Percentiles rank a stretch among this genome's conserved stretches.
phyloP scores from a whole-genome alignment of 139 green algal genomes.

The Mesotaenium endlicherianum region DNA sequence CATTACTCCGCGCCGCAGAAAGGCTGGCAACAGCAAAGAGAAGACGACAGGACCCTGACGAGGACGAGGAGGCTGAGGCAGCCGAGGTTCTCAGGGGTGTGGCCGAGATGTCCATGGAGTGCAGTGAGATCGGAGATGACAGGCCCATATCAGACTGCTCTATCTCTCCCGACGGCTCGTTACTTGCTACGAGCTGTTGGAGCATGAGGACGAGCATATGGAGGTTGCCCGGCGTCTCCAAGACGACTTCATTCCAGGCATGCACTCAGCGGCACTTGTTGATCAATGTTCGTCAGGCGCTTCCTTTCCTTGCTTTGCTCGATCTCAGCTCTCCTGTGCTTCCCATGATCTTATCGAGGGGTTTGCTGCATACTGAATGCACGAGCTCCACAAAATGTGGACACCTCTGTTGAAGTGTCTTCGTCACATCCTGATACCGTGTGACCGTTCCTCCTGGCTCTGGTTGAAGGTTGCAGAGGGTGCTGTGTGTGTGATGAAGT shows the following conservation, averaged over 20 bases:
- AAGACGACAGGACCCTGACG: slow-evolving; percentile 58
- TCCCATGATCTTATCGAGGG: slow-evolving; percentile 55
- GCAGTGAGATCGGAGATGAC: slow-evolving; percentile 83
- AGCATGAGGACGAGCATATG: slow-evolving; percentile 75
- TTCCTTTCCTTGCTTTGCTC: background rate
- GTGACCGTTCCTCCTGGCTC: no score
- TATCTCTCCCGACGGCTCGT: slow-evolving; percentile 69
- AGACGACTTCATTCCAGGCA: background rate
- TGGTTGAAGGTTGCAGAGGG: no score
- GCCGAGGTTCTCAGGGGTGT: slow-evolving; percentile 13
- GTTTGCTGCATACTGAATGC: no score
- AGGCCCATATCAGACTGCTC: slow-evolving; percentile 73
- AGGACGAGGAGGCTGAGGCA: slow-evolving; percentile 35
- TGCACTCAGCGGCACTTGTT: background rate
- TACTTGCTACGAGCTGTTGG: slow-evolving; percentile 75
- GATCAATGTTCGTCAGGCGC: background rate
- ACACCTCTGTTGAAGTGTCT: no score
- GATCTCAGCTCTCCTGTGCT: background rate
- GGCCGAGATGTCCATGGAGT: slow-evolving; percentile 14
- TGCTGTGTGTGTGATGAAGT: no score
- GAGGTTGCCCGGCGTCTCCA: slow-evolving; percentile 36
- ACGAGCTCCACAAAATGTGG: no score
- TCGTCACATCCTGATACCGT: no score
- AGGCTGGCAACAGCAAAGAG: slow-evolving; percentile 61
- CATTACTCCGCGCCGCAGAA: slow-evolving; percentile 66